Evolutionary conservation across 345 rosid species (phyloP).

Genomic region (Microthlaspi erraticum): DNA sequence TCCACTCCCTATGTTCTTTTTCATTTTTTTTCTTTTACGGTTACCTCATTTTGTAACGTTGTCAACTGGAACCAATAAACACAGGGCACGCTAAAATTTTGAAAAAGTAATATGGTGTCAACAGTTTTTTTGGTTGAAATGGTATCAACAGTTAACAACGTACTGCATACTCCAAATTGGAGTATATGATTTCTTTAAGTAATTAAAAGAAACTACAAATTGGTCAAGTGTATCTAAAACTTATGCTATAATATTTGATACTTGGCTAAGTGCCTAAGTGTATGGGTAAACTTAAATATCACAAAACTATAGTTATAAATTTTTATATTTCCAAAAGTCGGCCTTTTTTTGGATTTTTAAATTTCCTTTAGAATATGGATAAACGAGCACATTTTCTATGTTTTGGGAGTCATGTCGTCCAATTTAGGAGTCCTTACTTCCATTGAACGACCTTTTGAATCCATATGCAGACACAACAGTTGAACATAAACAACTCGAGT

Average conservation of each 20-base stretch:
- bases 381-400: conserved; percentile 16
- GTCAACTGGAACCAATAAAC: too few relatives aligned
- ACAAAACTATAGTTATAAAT: neutral
- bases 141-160: too few relatives aligned
- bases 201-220: neutral
- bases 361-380: conserved; percentile 13
- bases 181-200: too few relatives aligned
- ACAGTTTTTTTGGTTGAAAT: too few relatives aligned
- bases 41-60: too few relatives aligned
- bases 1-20: too few relatives aligned
- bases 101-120: conserved; percentile 20
- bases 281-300: neutral
- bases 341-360: too few relatives aligned
- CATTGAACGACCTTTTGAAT: conserved; percentile 14
- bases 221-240: neutral
- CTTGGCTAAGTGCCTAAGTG: neutral
- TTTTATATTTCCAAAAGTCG: neutral
- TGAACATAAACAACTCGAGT: conserved; percentile 8
- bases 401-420: conserved; percentile 32
- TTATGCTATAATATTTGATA: conserved; percentile 4
- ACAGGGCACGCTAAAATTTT: neutral
- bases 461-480: conserved; percentile 17
- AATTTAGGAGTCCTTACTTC: conserved; percentile 9
- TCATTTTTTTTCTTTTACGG: too few relatives aligned
- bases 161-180: too few relatives aligned